Evolutionary conservation across 1,284 basidiomycete species (phyloP), one percentile per base, ranked within the genome.

Genomic region (Marasmius sp.): DNA sequence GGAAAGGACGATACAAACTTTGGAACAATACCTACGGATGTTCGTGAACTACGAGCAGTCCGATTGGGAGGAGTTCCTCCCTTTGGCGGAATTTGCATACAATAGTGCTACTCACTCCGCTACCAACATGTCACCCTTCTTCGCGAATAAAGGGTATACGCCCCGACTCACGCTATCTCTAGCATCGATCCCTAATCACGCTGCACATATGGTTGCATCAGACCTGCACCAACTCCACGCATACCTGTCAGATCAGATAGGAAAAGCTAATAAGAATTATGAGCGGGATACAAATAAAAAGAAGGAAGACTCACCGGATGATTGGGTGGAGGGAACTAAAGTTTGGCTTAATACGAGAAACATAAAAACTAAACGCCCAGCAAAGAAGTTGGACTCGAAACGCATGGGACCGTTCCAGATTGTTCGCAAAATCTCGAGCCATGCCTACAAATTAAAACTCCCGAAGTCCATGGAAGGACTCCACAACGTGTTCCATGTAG

Each of bases 391-490:
- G 3, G 60, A 61, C 18, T 56, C 64, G 47, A 55, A 57, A 57
- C 18, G 51, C 22, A 67, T 60, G n/a, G 63, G 67, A 0, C 69
- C 63, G 0, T 72, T 72, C 33, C 57, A 57, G 1, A 64, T 71
- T 4, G 33, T 70, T 0, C 53, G 57, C 10, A 67, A 67, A 14
- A 60, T 68, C 16, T 66, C 69, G 0, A 22, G 47, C 0, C 50
- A 58, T 2, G 61, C 66, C 0, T 71, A 55, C 18, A 59, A 62
- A n/a, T 41, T 72, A 0, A 10, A 33, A 0, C 50, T 73, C 0
- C 67, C 67, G 0, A 0, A 1, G 0, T 61, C 58, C 0, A 68
- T 68, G 66, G 58, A 61, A 47, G 50, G 18, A 6, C 62, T 71
- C 0, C 61, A 70, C 16, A 68, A 64, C 0, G 45, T 70, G 0